Conservation (phyloP, 2,329 filamentous ascomycete species). For the Clarireedia paspali region DNA sequence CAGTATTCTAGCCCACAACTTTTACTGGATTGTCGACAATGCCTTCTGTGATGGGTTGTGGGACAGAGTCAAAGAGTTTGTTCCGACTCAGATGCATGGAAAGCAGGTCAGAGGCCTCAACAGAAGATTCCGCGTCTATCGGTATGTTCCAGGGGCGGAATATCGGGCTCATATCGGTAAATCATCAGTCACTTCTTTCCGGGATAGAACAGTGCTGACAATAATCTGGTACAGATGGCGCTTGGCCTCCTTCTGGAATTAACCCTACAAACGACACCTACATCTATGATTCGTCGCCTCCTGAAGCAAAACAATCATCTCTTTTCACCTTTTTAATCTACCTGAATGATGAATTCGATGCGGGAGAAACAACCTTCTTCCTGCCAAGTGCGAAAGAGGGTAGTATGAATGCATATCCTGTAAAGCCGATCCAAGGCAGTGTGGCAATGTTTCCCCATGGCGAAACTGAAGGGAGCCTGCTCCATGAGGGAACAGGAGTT, state of each 20-base stretch:
- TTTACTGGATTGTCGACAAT: slow-evolving; percentile 63
- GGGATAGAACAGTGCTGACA: neutral
- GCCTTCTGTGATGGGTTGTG: slow-evolving; percentile 57
- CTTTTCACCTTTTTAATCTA: slow-evolving; percentile 64
- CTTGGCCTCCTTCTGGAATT: slow-evolving; percentile 65
- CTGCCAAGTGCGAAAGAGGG: slow-evolving; percentile 57
- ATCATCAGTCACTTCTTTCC: neutral
- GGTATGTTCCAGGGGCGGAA: slow-evolving; percentile 65
- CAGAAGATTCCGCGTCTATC: slow-evolving; percentile 61
- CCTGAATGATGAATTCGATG: slow-evolving; percentile 64
- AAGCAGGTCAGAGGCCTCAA: slow-evolving; percentile 56
- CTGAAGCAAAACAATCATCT: slow-evolving; percentile 52
- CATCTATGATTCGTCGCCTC: slow-evolving; percentile 58
- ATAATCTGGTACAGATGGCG: slow-evolving; percentile 41
- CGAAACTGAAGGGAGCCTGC: slow-evolving; percentile 53
- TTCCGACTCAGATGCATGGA: slow-evolving; percentile 48
- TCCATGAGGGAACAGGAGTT: slow-evolving; percentile 66
- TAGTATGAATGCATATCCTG: slow-evolving; percentile 59
- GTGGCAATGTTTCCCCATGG: slow-evolving; percentile 65
- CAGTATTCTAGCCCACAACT: slow-evolving; percentile 63
- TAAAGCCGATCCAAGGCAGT: slow-evolving; percentile 60
- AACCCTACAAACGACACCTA: slow-evolving; percentile 39
- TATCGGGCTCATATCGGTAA: slow-evolving; percentile 58
- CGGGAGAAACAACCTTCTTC: slow-evolving; percentile 66
- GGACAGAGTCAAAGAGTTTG: slow-evolving; percentile 49